A percentile compares a stretch with the other conserved stretches of the same genome.
phyloP scores from a whole-genome alignment of 495 filamentous ascomycete genomes.

The Tuber calosporum region DNA sequence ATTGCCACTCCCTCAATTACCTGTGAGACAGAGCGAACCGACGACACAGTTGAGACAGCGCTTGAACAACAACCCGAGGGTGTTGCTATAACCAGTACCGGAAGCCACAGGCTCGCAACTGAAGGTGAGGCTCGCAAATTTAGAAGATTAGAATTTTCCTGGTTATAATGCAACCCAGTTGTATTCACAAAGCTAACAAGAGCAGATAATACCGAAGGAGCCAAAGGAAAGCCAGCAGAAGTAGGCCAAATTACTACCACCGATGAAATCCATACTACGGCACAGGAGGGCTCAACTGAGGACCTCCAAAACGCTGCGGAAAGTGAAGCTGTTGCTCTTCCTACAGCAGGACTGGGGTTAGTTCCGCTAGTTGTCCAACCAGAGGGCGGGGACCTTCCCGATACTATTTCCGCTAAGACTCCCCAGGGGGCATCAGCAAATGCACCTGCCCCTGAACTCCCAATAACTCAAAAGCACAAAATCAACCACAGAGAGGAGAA shows the following conservation, averaged over 20 bases:
- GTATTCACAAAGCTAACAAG: not conserved
- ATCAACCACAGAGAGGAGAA: not conserved
- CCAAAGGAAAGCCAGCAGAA: not conserved
- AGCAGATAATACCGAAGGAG: not conserved
- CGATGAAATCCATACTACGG: not conserved
- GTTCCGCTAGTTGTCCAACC: not conserved
- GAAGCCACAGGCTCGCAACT: not conserved
- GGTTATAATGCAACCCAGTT: conserved; percentile 4
- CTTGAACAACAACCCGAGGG: not conserved
- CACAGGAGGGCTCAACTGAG: not conserved
- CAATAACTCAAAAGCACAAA: conserved; percentile 6
- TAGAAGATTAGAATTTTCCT: not conserved
- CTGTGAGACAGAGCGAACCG: not conserved
- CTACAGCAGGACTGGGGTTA: not conserved
- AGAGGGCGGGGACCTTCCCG: conserved; percentile 5
- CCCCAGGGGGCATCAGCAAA: not conserved
- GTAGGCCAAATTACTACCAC: not conserved
- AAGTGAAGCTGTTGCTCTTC: not conserved
- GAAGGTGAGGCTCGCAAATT: not conserved
- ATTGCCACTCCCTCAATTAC: not conserved
- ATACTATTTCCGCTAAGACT: not conserved
- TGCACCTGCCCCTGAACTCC: not conserved
- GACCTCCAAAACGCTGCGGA: not conserved
- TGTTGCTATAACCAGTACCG: not conserved
- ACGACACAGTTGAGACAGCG: not conserved